Percentiles rank a stretch among this genome's conserved stretches.
phyloP scores from a whole-genome alignment of 371 early-diverging fungal genomes.

The Mortierella sp. region DNA sequence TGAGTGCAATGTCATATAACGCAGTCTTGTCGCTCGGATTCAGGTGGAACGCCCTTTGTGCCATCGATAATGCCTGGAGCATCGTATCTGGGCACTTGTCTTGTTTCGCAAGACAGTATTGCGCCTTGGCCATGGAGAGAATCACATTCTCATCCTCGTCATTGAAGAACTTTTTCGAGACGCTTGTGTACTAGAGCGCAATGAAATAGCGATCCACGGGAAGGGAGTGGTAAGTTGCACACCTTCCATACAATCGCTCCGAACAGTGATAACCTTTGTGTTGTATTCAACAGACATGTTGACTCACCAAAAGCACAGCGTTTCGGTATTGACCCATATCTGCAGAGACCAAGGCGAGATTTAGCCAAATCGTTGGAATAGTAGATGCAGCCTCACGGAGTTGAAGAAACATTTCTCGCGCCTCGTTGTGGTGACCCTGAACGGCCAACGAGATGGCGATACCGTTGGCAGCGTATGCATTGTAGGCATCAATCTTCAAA shows the following conservation, averaged over 20 bases:
- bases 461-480: constrained; percentile 82
- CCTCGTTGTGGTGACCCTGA: constrained; percentile 71
- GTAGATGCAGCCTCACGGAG: constrained; percentile 69
- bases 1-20: constrained; percentile 81
- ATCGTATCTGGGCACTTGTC: constrained; percentile 77
- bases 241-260: no score
- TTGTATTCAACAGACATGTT: no score
- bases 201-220: constrained; percentile 10
- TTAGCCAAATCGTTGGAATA: constrained; percentile 73
- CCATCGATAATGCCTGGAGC: constrained; percentile 70
- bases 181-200: constrained; percentile 71
- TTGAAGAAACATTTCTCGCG: constrained; percentile 80
- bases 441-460: constrained; percentile 85
- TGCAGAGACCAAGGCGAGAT: constrained; percentile 81
- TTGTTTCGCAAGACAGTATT: constrained; percentile 81
- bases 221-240: no score
- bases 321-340: constrained; percentile 77
- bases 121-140: constrained; percentile 81
- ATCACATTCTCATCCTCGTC: constrained; percentile 69
- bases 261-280: no score
- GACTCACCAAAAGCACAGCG: constrained; percentile 65
- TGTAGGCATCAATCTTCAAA: constrained; percentile 74
- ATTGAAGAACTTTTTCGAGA: constrained; percentile 62
- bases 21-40: constrained; percentile 73
- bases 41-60: constrained; percentile 65